Evolutionary conservation across 352 stramenopile genomes (phyloP).

Genomic region (Globisporangium canariense): DNA sequence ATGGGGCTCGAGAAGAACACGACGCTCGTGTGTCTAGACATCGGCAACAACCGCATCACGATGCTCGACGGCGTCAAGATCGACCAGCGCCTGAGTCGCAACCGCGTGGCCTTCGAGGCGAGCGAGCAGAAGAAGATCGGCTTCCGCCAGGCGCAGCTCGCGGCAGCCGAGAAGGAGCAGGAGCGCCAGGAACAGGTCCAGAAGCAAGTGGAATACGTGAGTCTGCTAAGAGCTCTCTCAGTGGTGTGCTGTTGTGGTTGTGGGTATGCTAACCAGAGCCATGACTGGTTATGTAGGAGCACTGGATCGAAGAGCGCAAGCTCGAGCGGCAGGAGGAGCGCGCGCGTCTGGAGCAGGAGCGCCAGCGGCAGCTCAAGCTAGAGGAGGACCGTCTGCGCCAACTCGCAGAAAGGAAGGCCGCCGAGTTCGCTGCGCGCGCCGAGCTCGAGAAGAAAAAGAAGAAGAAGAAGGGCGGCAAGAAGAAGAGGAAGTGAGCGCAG

Average conservation of each 20-base stretch:
- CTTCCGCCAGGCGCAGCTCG: conserved; percentile 45
- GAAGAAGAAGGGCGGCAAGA: conserved; percentile 54
- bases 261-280: neutral
- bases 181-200: conserved; percentile 39
- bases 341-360: conserved; percentile 41
- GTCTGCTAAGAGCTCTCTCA: neutral
- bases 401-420: conserved; percentile 59
- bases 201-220: conserved; percentile 60
- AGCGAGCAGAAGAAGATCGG: conserved; percentile 37
- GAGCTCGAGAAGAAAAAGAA: conserved; percentile 86
- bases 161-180: conserved; percentile 47
- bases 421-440: conserved; percentile 61
- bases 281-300: conserved; percentile 30
- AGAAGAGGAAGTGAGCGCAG: conserved; percentile 48
- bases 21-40: conserved; percentile 66
- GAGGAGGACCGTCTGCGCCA: conserved; percentile 72
- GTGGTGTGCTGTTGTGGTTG: neutral
- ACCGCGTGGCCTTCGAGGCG: conserved; percentile 43
- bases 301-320: conserved; percentile 78
- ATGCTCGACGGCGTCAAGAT: conserved; percentile 47
- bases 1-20: conserved; percentile 51
- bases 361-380: conserved; percentile 41
- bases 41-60: conserved; percentile 76
- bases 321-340: conserved; percentile 49
- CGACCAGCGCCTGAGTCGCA: conserved; percentile 44